phyloP scores from a whole-genome alignment of 371 early-diverging fungal species.

The Mortierella sp. region DNA sequence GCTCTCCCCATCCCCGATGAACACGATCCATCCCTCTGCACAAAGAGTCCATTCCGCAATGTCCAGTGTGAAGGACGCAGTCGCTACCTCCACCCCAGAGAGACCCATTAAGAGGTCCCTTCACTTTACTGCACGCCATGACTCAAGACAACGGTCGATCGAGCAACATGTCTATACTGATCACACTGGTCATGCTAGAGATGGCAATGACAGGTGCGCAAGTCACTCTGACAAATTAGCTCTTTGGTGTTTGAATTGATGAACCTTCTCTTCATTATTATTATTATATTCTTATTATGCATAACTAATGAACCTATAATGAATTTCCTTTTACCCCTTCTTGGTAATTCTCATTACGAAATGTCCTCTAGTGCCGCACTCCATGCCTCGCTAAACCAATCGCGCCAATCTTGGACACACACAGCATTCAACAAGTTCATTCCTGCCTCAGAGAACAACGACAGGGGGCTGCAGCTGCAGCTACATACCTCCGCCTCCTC shows the following conservation, averaged over 20 bases:
- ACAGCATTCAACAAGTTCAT: constrained; percentile 23
- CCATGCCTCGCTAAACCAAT: constrained; percentile 28
- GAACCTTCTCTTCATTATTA: neutral
- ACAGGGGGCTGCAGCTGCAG: constrained; percentile 18
- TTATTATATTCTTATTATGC: neutral
- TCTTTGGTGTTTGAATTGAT: neutral
- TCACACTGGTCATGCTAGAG: constrained; percentile 1
- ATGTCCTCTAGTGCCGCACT: neutral
- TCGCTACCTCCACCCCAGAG: constrained; percentile 2
- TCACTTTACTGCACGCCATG: constrained; percentile 21
- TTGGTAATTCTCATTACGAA: neutral
- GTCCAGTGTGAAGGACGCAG: constrained; percentile 22
- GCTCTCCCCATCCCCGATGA: constrained; percentile 18
- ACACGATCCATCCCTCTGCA: constrained; percentile 36
- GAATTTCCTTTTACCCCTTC: neutral
- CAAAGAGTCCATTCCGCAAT: constrained; percentile 23
- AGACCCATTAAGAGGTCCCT: constrained; percentile 10
- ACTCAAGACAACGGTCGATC: constrained; percentile 1
- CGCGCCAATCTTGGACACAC: constrained; percentile 51
- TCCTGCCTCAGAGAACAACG: constrained; percentile 7
- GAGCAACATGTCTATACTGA: constrained; percentile 5
- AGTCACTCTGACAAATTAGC: neutral
- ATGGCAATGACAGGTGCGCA: constrained; percentile 1
- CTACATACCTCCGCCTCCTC: constrained; percentile 12
- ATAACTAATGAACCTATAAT: neutral